Base-by-base conservation (phyloP, 129 eudicot genomes). In the Helichrysum umbraculigerum region DNA sequence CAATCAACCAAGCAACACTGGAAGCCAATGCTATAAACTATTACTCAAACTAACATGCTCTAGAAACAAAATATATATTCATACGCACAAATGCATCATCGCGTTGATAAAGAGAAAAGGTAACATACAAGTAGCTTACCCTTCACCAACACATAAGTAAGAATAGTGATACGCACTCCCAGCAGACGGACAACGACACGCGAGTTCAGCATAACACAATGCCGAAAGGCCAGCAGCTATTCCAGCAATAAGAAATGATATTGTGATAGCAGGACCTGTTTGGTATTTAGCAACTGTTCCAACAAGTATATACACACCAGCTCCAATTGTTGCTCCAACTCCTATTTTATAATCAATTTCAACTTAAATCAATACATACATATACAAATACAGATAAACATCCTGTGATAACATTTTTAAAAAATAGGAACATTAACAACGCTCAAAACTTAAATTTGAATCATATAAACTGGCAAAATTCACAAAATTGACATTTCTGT, bases 161-260 rank as follows among this genome's bases (percentile, higher is more conserved):
- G 99, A 86, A 83, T 95, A 95, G 78, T 95, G 97, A 82, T 95
- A 95, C 61, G 99, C 99, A 87, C 99, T 95, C 68, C 99, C 99
- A 70, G 99, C 99, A n/a, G 99, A 95, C 17, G 99, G 99, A 83
- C 99, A 95, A 4, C 99, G 99, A 84, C 99, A 86, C 1, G 99
- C 90, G 2, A 95, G 96, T 90, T 95, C 99, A 0, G 99, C 97
- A 82, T 95, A 95, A 81, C 99, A 95, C 35, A 95, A 87, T 16
- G 99, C 99, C 17, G 99, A 91, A 84, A 95, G 97, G 14, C 92
- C 99, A 80, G 99, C 97, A 30, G 99, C 99, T 81, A 95, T 89
- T 20, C 99, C 99, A 78, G 97, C 99, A 78, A 95, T 86, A 42
- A 95, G 84, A 81, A 95, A 95, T 35, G 99, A 91, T 68, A 95